Evolutionary conservation across 1,284 basidiomycete species (phyloP).

Genomic region (Ustilago vetiveriae): DNA sequence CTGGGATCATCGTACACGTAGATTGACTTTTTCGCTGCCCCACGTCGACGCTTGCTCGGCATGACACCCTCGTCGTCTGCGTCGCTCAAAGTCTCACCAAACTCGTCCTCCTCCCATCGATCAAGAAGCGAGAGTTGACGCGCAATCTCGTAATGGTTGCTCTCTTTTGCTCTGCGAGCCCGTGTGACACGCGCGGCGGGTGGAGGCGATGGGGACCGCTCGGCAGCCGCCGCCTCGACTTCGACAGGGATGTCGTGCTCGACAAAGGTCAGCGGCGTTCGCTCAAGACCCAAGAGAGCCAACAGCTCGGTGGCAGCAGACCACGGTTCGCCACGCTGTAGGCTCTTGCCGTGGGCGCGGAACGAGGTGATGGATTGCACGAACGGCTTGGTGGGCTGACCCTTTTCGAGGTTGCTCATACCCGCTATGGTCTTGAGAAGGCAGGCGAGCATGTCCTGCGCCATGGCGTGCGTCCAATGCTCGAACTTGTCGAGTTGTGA

Average conservation of each 20-base stretch:
- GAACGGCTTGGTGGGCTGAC: conserved; percentile 34
- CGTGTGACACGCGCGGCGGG: conserved; percentile 16
- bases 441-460: conserved; percentile 49
- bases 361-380: conserved; percentile 29
- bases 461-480: conserved; percentile 47
- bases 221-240: conserved; percentile 30
- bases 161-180: conserved; percentile 30
- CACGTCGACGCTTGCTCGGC: conserved; percentile 14
- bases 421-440: conserved; percentile 47
- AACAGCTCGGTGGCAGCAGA: conserved; percentile 34
- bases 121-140: conserved; percentile 34
- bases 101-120: conserved; percentile 38
- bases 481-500: conserved; percentile 53
- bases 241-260: conserved; percentile 39
- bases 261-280: conserved; percentile 26
- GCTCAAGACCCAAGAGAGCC: conserved; percentile 5
- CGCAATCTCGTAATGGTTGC: conserved; percentile 30
- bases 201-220: conserved; percentile 31
- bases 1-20: conserved; percentile 41
- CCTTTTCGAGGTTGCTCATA: conserved; percentile 47
- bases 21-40: conserved; percentile 25
- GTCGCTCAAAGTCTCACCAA: conserved; percentile 15
- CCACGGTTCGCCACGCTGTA: conserved; percentile 53
- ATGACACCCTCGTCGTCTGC: conserved; percentile 9
- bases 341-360: conserved; percentile 25